Evolutionary conservation across 2,329 filamentous ascomycete species (phyloP).

Genomic region (Sporothrix phasma): DNA sequence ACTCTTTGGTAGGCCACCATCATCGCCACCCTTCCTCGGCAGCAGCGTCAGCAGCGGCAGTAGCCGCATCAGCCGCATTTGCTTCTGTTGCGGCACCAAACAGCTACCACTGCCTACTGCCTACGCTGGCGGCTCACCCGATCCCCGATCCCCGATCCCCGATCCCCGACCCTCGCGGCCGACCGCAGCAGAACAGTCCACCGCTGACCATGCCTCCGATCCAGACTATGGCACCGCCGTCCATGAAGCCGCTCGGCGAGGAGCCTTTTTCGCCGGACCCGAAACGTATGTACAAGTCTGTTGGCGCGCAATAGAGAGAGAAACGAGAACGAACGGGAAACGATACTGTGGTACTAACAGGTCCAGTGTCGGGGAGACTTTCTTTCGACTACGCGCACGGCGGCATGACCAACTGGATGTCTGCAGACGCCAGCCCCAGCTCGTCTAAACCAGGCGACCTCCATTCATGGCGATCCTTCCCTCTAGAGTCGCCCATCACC

Average conservation of each 20-base stretch:
- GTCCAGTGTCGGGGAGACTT: conserved; percentile 18
- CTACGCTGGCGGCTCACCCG: neutral
- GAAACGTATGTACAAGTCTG: conserved; percentile 32
- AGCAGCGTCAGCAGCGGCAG: conserved; percentile 33
- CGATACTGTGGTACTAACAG: neutral
- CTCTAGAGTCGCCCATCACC: conserved; percentile 41
- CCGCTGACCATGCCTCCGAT: conserved; percentile 36
- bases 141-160: conserved; percentile 34
- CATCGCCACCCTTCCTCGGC: neutral
- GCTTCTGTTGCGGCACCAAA: too few relatives aligned
- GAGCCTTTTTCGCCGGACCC: conserved; percentile 32
- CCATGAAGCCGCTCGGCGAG: conserved; percentile 30
- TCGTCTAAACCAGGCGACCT: conserved; percentile 36
- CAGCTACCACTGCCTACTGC: conserved; percentile 1
- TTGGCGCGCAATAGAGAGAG: neutral
- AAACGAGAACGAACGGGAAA: neutral
- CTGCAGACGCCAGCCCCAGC: conserved; percentile 32
- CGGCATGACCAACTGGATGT: conserved; percentile 35
- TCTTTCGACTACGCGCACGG: conserved; percentile 30
- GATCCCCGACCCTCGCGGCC: conserved; percentile 34
- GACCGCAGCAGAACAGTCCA: conserved; percentile 29
- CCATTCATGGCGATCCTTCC: conserved; percentile 40
- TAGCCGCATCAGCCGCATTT: conserved; percentile 41
- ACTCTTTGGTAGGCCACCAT: conserved; percentile 28
- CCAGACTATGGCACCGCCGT: conserved; percentile 36